Evolutionary conservation across 2,329 filamentous ascomycete genomes (phyloP).

Genomic region (Cladosporium velox): DNA sequence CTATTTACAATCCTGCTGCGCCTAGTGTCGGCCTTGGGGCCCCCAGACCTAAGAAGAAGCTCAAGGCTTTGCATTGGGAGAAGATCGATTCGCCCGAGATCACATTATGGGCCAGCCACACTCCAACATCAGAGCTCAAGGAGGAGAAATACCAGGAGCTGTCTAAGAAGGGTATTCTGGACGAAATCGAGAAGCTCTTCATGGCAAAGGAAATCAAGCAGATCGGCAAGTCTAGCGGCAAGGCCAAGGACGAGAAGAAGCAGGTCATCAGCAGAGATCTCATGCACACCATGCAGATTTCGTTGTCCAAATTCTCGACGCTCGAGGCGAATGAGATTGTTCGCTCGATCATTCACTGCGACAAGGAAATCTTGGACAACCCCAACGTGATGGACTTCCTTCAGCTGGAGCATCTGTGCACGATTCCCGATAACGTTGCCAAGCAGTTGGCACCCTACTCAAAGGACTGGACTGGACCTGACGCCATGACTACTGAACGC

Average conservation of each 20-base stretch:
- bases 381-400: conserved; percentile 94
- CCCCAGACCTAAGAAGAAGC: conserved; percentile 95
- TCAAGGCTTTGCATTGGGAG: conserved; percentile 99
- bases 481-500: conserved; percentile 72
- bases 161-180: conserved; percentile 89
- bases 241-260: conserved; percentile 88
- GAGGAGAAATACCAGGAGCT: conserved; percentile 96
- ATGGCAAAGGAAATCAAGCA: conserved; percentile 95
- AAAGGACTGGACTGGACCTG: conserved; percentile 91
- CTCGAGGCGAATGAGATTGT: conserved; percentile 80
- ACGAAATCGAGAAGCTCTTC: conserved; percentile 97
- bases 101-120: conserved; percentile 88
- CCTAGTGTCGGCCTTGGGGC: conserved; percentile 71
- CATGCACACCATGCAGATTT: conserved; percentile 88
- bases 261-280: conserved; percentile 91
- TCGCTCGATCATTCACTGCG: conserved; percentile 94
- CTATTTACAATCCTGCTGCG: conserved; percentile 56
- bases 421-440: conserved; percentile 82
- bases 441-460: conserved; percentile 95
- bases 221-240: conserved; percentile 67
- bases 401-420: conserved; percentile 88
- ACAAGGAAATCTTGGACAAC: conserved; percentile 84
- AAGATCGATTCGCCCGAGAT: conserved; percentile 91
- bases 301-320: conserved; percentile 89
- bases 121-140: conserved; percentile 80